Percentiles rank a stretch among this genome's conserved stretches.
phyloP scores from a whole-genome alignment of 768 basidiomycete genomes.

The Suillus subalutaceus region DNA sequence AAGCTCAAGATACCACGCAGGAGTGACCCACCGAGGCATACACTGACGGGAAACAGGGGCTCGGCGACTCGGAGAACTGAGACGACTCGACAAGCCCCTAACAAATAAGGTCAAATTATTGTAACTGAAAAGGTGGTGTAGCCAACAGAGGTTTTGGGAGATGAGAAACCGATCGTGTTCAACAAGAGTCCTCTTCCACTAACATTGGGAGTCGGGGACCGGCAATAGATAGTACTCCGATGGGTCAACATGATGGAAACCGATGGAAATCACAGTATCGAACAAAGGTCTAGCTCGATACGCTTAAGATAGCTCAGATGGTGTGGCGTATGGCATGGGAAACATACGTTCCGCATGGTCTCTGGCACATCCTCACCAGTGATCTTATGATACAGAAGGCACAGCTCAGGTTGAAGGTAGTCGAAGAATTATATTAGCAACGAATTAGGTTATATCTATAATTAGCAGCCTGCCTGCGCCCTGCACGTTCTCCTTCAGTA shows the following conservation, averaged over 20 bases:
- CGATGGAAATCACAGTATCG: background rate
- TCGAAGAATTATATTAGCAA: background rate
- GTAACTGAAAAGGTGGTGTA: too few relatives aligned
- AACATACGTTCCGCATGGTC: background rate
- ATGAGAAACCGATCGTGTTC: too few relatives aligned
- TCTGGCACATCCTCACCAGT: background rate
- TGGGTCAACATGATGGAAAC: background rate
- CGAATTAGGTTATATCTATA: background rate
- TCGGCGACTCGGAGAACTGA: too few relatives aligned
- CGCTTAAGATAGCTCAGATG: background rate
- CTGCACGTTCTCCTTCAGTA: constrained; percentile 21
- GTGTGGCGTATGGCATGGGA: background rate
- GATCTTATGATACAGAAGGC: background rate
- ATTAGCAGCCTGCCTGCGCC: background rate
- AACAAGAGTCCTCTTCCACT: too few relatives aligned
- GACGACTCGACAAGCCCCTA: too few relatives aligned
- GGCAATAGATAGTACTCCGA: background rate
- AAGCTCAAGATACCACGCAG: too few relatives aligned
- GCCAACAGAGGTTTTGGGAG: too few relatives aligned
- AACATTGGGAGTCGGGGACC: too few relatives aligned
- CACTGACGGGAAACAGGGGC: too few relatives aligned
- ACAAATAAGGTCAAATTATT: too few relatives aligned
- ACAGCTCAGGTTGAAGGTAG: background rate
- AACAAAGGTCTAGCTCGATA: background rate
- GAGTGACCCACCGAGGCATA: too few relatives aligned